These are phyloP conservation scores for Ophiostoma tasmaniense DNA, from an alignment of 2,329 filamentous ascomycete genomes.

Conservation along the genomic window DNA sequence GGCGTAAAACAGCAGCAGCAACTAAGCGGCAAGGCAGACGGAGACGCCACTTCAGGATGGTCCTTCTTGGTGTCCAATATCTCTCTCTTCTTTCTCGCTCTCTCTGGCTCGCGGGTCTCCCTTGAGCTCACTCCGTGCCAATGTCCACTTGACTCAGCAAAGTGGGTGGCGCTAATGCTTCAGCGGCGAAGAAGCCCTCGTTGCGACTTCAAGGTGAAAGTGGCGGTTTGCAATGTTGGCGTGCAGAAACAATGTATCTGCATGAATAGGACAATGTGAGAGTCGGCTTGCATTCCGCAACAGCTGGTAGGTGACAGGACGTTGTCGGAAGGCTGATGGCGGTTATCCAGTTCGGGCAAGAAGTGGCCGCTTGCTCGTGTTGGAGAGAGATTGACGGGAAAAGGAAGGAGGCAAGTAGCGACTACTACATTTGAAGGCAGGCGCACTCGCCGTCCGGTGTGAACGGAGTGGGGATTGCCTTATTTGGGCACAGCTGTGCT, in stretches of 20 bases:
- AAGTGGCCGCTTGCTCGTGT: neutral
- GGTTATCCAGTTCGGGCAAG: neutral
- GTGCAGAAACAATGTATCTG: neutral
- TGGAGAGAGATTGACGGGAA: neutral
- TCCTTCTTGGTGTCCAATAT: neutral
- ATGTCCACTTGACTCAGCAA: conserved; percentile 14
- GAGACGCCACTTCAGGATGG: neutral
- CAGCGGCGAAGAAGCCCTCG: neutral
- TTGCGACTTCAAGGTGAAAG: neutral
- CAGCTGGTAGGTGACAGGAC: neutral
- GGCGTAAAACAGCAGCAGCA: neutral
- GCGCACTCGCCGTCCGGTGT: neutral
- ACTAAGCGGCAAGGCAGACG: neutral
- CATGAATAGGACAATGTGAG: neutral
- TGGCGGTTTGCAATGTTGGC: neutral
- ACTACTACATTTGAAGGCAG: no score
- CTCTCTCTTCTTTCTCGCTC: neutral
- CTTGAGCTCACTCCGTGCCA: neutral
- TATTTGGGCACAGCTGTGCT: neutral
- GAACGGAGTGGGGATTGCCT: neutral
- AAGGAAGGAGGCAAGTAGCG: neutral
- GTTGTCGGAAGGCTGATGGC: neutral
- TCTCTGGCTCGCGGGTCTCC: neutral
- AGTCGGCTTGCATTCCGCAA: neutral
- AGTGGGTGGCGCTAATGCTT: conserved; percentile 13